phyloP scores from a whole-genome alignment of 331 rosid species.

The Cydonia oblonga region DNA sequence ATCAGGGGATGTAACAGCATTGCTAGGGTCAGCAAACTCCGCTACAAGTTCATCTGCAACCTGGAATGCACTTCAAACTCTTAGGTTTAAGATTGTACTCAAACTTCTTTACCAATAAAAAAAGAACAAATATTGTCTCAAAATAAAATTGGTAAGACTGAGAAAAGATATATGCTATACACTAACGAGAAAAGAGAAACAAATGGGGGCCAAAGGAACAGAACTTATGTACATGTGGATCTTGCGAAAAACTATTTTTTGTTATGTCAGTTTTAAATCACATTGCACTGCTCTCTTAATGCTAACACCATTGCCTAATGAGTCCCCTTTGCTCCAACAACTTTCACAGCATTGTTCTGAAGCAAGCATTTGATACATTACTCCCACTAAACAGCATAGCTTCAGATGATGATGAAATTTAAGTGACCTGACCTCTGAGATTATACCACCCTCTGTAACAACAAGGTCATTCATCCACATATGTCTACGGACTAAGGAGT shows the following conservation, averaged over 20 bases:
- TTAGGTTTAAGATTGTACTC: not conserved
- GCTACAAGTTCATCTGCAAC: conserved; percentile 97
- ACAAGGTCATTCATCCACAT: not conserved
- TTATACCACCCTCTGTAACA: not conserved
- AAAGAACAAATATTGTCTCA: too few relatives aligned
- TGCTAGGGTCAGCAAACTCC: conserved; percentile 74
- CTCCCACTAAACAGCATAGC: not conserved
- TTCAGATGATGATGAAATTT: not conserved
- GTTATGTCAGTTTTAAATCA: not conserved
- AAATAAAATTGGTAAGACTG: too few relatives aligned
- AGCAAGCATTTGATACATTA: not conserved
- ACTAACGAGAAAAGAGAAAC: too few relatives aligned
- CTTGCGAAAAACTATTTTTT: not conserved
- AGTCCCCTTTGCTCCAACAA: not conserved
- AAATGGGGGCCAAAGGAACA: not conserved
- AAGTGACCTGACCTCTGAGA: not conserved
- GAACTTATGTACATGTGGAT: not conserved
- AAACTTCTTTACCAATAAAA: too few relatives aligned
- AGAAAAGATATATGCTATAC: too few relatives aligned
- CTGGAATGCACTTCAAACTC: conserved; percentile 28
- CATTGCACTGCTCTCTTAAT: not conserved
- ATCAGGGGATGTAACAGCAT: conserved; percentile 57
- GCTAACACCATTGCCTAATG: not conserved
- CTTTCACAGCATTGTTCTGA: not conserved
- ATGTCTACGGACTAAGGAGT: not conserved